These are phyloP conservation scores for Vitellaria paradoxa DNA, from an alignment of 179 eudicot genomes.

Conservation along the genomic window DNA sequence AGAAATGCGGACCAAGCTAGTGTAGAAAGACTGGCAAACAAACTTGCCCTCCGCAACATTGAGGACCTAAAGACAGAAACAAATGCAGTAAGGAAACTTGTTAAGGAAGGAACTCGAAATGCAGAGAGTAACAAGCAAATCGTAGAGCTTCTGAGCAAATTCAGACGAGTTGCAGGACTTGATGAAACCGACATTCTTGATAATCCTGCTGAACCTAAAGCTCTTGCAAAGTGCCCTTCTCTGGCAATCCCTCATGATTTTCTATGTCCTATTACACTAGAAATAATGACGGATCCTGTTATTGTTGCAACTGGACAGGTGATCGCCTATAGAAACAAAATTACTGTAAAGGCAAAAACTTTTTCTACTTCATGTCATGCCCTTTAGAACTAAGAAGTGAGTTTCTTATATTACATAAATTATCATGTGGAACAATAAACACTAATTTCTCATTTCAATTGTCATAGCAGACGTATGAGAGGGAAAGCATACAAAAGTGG, in stretches of 20 bases:
- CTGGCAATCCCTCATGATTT: constrained; percentile 62
- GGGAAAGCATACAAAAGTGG: constrained; percentile 83
- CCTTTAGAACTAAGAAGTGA: neutral
- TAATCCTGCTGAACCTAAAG: constrained; percentile 29
- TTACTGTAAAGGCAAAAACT: neutral
- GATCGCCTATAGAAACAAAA: neutral
- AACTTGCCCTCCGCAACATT: constrained; percentile 38
- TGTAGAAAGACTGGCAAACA: constrained; percentile 67
- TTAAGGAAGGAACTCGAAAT: constrained; percentile 38
- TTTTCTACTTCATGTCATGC: neutral
- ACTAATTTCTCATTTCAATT: constrained; percentile 1
- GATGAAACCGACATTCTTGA: constrained; percentile 36
- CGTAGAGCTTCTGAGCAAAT: constrained; percentile 48
- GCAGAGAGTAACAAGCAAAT: constrained; percentile 48
- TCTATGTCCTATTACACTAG: constrained; percentile 72
- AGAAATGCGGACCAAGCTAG: constrained; percentile 65
- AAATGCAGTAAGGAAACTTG: constrained; percentile 39
- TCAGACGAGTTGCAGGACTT: constrained; percentile 57
- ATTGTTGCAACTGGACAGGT: constrained; percentile 87
- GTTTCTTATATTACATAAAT: neutral
- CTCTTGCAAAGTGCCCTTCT: constrained; percentile 30
- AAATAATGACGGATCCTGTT: constrained; percentile 84
- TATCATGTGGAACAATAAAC: neutral
- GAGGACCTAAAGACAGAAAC: constrained; percentile 61
- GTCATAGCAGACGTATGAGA: constrained; percentile 63